Percentiles rank a stretch among this genome's conserved stretches.
These are phyloP conservation scores for Calocera viscosa DNA, from an alignment of 768 basidiomycete genomes.

Conservation along the genomic window DNA sequence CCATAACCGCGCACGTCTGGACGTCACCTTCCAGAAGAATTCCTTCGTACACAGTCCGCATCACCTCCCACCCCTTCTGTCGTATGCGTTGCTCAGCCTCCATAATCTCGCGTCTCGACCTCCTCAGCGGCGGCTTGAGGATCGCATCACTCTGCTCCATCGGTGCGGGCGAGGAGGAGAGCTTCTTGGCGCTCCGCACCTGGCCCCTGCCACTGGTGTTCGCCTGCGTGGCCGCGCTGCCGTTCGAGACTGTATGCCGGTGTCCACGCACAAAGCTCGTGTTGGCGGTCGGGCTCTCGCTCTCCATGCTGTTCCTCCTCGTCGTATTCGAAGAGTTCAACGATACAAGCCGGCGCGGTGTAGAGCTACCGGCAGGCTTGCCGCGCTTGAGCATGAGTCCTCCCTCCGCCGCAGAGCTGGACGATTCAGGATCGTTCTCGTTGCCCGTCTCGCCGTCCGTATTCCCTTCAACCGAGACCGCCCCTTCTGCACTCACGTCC, in stretches of 20 bases:
- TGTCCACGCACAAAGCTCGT: not conserved
- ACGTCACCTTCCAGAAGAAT: constrained; percentile 9
- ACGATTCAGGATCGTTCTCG: not conserved
- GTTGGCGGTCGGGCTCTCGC: not conserved
- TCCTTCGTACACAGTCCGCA: constrained; percentile 8
- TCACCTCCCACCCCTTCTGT: constrained; percentile 7
- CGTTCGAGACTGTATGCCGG: not conserved
- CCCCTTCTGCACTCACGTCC: not conserved
- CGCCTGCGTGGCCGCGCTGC: not conserved
- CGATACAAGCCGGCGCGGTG: not conserved
- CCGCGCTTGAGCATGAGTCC: not conserved
- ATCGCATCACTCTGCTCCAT: not conserved
- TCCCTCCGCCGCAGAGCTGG: not conserved
- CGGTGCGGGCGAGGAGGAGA: not conserved
- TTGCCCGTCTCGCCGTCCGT: not conserved
- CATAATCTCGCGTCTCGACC: not conserved
- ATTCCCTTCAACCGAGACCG: not conserved
- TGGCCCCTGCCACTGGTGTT: not conserved
- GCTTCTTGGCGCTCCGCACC: not conserved
- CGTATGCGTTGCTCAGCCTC: constrained; percentile 10
- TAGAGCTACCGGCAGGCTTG: not conserved
- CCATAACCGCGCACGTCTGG: constrained; percentile 24
- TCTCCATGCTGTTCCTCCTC: constrained; percentile 3
- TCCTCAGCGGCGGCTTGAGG: not conserved
- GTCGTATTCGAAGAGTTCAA: not conserved